Evolutionary conservation across 495 filamentous ascomycete genomes (phyloP).

Genomic region (Collariella sp.): DNA sequence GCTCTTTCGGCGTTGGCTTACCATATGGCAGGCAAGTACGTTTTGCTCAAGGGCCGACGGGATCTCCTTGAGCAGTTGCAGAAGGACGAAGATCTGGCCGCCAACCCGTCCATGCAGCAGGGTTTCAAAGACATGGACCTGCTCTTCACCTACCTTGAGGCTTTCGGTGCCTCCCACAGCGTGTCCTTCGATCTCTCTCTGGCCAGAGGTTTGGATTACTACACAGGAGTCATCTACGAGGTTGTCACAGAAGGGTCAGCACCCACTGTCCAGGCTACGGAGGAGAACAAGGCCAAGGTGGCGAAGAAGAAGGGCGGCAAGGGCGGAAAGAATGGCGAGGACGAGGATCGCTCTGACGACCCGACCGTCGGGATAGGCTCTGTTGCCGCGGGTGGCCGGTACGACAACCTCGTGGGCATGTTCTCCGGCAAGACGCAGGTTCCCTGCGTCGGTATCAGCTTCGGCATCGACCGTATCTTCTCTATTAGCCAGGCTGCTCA

Average conservation of each 20-base stretch:
- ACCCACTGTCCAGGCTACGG: conserved; percentile 34
- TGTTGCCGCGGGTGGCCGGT: conserved; percentile 85
- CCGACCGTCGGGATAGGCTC: conserved; percentile 70
- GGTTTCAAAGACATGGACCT: conserved; percentile 76
- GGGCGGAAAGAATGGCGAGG: conserved; percentile 43
- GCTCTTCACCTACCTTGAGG: conserved; percentile 73
- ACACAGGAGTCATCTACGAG: conserved; percentile 85
- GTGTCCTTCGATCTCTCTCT: conserved; percentile 77
- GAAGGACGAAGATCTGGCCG: conserved; percentile 51
- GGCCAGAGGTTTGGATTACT: conserved; percentile 47
- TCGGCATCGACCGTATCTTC: conserved; percentile 93
- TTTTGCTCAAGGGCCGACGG: conserved; percentile 16
- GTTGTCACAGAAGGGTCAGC: conserved; percentile 63
- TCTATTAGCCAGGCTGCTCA: conserved; percentile 76
- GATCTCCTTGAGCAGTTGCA: conserved; percentile 62
- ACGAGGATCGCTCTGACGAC: conserved; percentile 77
- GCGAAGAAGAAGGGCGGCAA: conserved; percentile 51
- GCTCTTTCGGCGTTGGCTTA: conserved; percentile 3
- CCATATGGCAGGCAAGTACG: conserved; percentile 10
- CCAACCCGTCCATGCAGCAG: conserved; percentile 62
- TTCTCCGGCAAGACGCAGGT: conserved; percentile 76
- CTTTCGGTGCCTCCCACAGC: conserved; percentile 58
- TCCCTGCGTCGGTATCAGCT: conserved; percentile 89
- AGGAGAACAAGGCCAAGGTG: conserved; percentile 40
- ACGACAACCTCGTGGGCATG: conserved; percentile 91